These are phyloP conservation scores for Epicoccum sorghinum DNA, from an alignment of 2,329 filamentous ascomycete genomes.

Conservation along the genomic window DNA sequence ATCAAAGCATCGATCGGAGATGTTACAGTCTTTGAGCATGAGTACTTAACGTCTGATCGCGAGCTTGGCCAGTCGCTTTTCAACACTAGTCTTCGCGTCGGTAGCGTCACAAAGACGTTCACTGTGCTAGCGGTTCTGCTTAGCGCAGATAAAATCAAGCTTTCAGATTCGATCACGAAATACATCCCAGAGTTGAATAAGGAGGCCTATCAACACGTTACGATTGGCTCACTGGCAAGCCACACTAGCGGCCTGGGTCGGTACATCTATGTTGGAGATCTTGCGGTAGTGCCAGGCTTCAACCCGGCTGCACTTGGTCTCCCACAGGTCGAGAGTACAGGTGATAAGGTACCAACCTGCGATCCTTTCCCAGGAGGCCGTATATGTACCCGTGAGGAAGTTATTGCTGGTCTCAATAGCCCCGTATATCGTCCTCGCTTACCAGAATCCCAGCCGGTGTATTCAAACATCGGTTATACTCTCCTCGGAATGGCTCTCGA, in stretches of 20 bases:
- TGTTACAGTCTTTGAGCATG: conserved; percentile 23
- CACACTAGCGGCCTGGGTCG: conserved; percentile 34
- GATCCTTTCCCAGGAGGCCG: conserved; percentile 29
- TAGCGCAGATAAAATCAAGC: conserved; percentile 24
- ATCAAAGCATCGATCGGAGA: conserved; percentile 31
- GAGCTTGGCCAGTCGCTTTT: conserved; percentile 18
- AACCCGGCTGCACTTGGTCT: conserved; percentile 24
- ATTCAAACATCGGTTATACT: conserved; percentile 33
- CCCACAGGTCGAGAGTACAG: conserved; percentile 19
- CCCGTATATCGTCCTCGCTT: conserved; percentile 24
- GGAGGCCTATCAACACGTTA: conserved; percentile 27
- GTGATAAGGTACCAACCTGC: conserved; percentile 23
- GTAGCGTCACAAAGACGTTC: conserved; percentile 35
- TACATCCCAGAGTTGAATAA: conserved; percentile 28
- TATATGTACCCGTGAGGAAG: conserved; percentile 23
- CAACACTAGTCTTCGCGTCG: conserved; percentile 30
- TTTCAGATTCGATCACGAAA: conserved; percentile 32
- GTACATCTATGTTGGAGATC: conserved; percentile 31
- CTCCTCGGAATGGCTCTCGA: conserved; percentile 34
- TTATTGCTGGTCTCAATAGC: conserved; percentile 33
- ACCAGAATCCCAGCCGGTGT: conserved; percentile 23
- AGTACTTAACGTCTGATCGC: conserved; percentile 19
- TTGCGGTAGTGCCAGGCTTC: conserved; percentile 24
- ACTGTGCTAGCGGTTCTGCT: conserved; percentile 33
- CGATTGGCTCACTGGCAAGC: conserved; percentile 25